Percentiles rank a stretch among this genome's conserved stretches.
Evolutionary conservation across 2,329 filamentous ascomycete genomes (phyloP).

Genomic region (Polychaeton citri): DNA sequence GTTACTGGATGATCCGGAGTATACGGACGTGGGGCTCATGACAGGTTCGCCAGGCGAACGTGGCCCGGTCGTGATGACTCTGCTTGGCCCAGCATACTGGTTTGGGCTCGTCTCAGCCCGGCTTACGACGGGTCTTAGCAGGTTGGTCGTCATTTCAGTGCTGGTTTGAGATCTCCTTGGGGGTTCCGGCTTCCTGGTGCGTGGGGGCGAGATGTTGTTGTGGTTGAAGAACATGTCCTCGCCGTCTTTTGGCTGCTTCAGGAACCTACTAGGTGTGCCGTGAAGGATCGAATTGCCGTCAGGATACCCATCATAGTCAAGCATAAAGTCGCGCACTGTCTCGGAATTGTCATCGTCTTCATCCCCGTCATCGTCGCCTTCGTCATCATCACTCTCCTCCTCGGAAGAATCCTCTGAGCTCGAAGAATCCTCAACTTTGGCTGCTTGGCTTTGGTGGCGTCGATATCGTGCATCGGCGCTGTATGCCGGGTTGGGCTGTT

Average conservation of each 20-base stretch:
- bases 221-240: conserved; percentile 11
- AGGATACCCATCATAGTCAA: conserved; percentile 18
- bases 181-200: neutral
- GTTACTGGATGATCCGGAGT: neutral
- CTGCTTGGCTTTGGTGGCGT: neutral
- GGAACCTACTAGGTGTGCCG: conserved; percentile 23
- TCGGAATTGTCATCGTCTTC: conserved; percentile 7
- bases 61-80: conserved; percentile 6
- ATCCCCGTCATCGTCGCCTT: conserved; percentile 4
- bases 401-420: conserved; percentile 4
- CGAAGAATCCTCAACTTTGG: neutral
- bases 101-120: conserved; percentile 18
- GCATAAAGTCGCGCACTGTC: conserved; percentile 9
- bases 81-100: conserved; percentile 6
- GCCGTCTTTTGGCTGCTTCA: conserved; percentile 14
- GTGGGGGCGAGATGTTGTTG: conserved; percentile 7
- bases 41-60: conserved; percentile 9
- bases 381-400: conserved; percentile 7
- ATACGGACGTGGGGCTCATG: conserved; percentile 9
- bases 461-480: neutral
- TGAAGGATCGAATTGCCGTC: conserved; percentile 20
- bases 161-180: conserved; percentile 14
- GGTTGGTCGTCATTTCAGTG: conserved; percentile 8
- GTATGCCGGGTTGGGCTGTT: too few species aligned
- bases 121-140: conserved; percentile 13